phyloP scores from a whole-genome alignment of 768 basidiomycete species.

The Austroboletus eburneus region DNA sequence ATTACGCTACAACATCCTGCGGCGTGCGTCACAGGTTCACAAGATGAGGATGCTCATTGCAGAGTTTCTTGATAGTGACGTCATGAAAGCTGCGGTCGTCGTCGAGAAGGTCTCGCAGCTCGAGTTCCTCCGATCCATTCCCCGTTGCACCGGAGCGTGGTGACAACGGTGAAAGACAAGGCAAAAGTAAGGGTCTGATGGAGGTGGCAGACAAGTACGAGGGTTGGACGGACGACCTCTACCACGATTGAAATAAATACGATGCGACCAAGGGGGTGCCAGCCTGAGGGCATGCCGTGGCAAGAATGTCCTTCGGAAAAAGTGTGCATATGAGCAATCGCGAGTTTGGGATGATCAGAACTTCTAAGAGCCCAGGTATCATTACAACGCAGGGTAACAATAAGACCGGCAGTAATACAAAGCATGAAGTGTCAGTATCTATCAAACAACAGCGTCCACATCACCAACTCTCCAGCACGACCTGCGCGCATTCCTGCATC shows the following conservation, averaged over 20 bases:
- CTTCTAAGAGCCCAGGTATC: too few species aligned
- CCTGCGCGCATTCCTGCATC: conserved; percentile 37
- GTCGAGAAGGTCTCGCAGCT: conserved; percentile 12
- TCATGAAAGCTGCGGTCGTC: conserved; percentile 8
- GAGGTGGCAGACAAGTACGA: conserved; percentile 10
- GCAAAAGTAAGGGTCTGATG: conserved; percentile 4
- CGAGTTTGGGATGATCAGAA: too few species aligned
- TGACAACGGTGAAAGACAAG: conserved; percentile 12
- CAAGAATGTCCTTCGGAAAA: too few species aligned
- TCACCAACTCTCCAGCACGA: conserved; percentile 36
- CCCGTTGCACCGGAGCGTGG: conserved; percentile 7
- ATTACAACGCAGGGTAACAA: too few species aligned
- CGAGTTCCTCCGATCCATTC: conserved; percentile 14
- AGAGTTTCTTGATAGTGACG: conserved; percentile 10
- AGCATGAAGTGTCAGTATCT: not conserved
- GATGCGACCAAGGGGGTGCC: too few species aligned
- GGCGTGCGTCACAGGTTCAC: conserved; percentile 4
- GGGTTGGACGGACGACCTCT: conserved; percentile 18
- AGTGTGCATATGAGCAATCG: too few species aligned
- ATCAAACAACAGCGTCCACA: not conserved
- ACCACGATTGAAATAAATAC: too few species aligned
- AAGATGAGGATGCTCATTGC: not conserved
- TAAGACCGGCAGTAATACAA: too few species aligned
- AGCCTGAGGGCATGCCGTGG: too few species aligned
- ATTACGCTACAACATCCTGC: conserved; percentile 14